These are phyloP conservation scores for Coemansia sp. DNA, from an alignment of 192 early-diverging fungal genomes.

Conservation along the genomic window DNA sequence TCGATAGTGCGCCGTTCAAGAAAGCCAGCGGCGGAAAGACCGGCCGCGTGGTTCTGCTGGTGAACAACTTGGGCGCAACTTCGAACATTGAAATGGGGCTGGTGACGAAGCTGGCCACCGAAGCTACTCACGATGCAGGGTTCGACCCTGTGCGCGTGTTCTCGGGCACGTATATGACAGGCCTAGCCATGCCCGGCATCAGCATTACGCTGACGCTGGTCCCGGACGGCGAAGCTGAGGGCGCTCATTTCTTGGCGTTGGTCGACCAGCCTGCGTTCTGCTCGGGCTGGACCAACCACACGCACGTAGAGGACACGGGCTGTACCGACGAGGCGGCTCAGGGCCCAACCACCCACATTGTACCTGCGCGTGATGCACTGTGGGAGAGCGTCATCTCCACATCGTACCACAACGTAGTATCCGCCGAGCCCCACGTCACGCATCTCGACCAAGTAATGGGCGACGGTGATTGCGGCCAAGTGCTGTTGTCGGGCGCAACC, in stretches of 20 bases:
- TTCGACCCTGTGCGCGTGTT: constrained; percentile 59
- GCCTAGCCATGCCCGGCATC: constrained; percentile 77
- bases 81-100: constrained; percentile 71
- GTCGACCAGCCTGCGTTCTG: constrained; percentile 62
- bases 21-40: constrained; percentile 14
- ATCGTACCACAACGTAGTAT: constrained; percentile 55
- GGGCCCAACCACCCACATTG: constrained; percentile 22
- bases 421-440: constrained; percentile 62
- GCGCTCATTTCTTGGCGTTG: constrained; percentile 44
- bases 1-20: constrained; percentile 52
- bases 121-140: constrained; percentile 33
- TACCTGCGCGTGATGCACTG: constrained; percentile 37
- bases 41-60: constrained; percentile 60
- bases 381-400: constrained; percentile 55
- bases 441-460: constrained; percentile 71
- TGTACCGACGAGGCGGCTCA: constrained; percentile 35
- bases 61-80: constrained; percentile 82
- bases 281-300: constrained; percentile 65
- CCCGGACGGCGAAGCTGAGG: constrained; percentile 44
- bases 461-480: constrained; percentile 83
- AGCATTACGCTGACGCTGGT: constrained; percentile 68
- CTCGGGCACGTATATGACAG: constrained; percentile 75
- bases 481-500: constrained; percentile 65
- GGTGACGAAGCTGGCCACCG: constrained; percentile 67
- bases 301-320: constrained; percentile 39